A percentile compares a stretch with the other conserved stretches of the same genome.
phyloP scores from a whole-genome alignment of 2,329 filamentous ascomycete species.

The Harringtonia aguacate region DNA sequence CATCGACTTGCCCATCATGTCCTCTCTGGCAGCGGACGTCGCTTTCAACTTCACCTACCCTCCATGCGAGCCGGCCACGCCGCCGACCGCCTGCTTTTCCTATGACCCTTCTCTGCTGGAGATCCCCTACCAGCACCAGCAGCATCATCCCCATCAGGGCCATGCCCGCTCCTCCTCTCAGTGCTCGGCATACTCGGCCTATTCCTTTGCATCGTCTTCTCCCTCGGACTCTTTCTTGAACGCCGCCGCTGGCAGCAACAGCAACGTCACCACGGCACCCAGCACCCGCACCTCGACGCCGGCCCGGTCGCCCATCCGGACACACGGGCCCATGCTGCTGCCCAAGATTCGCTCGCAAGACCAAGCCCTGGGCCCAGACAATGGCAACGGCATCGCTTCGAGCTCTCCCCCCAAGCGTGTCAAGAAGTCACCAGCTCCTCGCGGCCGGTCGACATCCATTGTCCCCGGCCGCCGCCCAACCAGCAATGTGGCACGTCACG shows the following conservation, averaged over 20 bases:
- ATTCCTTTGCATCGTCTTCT: conserved; percentile 53
- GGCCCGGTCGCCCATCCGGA: conserved; percentile 57
- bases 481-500: conserved; percentile 32
- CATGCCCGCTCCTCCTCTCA: conserved; percentile 56
- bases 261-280: not conserved
- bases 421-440: conserved; percentile 36
- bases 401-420: conserved; percentile 40
- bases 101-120: conserved; percentile 48
- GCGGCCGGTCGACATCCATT: conserved; percentile 3
- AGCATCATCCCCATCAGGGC: conserved; percentile 16
- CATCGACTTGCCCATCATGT: conserved; percentile 1
- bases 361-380: conserved; percentile 56
- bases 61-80: conserved; percentile 38
- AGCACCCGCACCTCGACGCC: conserved; percentile 60
- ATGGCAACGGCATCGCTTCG: conserved; percentile 23
- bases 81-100: conserved; percentile 31
- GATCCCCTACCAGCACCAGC: conserved; percentile 32
- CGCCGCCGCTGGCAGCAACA: no score
- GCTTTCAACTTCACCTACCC: conserved; percentile 51
- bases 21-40: conserved; percentile 51
- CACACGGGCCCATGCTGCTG: conserved; percentile 69
- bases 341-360: conserved; percentile 83
- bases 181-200: conserved; percentile 40
- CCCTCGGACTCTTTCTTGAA: conserved; percentile 46
- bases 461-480: conserved; percentile 2